Conservation (phyloP, 2,329 filamentous ascomycete genomes). For the Fusarium gaditjirri region DNA sequence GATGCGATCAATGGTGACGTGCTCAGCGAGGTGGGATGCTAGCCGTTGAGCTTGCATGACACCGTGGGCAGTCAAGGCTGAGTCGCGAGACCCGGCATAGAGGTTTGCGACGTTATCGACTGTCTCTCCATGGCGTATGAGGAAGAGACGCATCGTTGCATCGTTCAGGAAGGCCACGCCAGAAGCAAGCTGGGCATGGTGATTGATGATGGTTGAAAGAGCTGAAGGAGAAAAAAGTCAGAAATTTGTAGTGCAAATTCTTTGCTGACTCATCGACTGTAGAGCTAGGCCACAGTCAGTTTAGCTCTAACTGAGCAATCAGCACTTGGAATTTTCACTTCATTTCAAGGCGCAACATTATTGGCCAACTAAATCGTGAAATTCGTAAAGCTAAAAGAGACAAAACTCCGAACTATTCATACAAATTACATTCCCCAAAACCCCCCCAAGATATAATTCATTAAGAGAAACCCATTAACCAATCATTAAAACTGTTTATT, state of each 20-base stretch:
- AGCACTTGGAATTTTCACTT: background rate
- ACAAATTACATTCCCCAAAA: slow-evolving; percentile 1
- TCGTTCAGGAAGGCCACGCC: slow-evolving; percentile 33
- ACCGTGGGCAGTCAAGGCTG: slow-evolving; percentile 82
- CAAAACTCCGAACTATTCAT: slow-evolving; percentile 28
- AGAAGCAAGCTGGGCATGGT: slow-evolving; percentile 39
- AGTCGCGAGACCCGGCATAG: slow-evolving; percentile 84
- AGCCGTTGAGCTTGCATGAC: slow-evolving; percentile 80
- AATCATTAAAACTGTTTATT: slow-evolving; percentile 16
- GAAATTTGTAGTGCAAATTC: slow-evolving; percentile 31
- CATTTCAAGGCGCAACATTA: background rate
- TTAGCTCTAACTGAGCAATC: background rate
- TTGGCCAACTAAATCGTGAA: slow-evolving; percentile 29
- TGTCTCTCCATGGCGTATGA: slow-evolving; percentile 89
- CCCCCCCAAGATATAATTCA: slow-evolving; percentile 6
- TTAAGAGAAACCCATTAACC: slow-evolving; percentile 3
- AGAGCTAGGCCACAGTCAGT: background rate
- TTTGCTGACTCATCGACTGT: slow-evolving; percentile 22
- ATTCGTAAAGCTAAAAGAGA: slow-evolving; percentile 30
- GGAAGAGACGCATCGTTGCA: slow-evolving; percentile 64
- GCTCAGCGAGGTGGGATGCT: slow-evolving; percentile 67
- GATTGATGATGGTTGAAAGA: slow-evolving; percentile 5
- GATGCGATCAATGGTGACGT: slow-evolving; percentile 64
- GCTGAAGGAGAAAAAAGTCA: slow-evolving; percentile 25
- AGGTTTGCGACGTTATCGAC: slow-evolving; percentile 86